Conservation (phyloP, 768 basidiomycete genomes). For the Phaeotremella fagi region DNA sequence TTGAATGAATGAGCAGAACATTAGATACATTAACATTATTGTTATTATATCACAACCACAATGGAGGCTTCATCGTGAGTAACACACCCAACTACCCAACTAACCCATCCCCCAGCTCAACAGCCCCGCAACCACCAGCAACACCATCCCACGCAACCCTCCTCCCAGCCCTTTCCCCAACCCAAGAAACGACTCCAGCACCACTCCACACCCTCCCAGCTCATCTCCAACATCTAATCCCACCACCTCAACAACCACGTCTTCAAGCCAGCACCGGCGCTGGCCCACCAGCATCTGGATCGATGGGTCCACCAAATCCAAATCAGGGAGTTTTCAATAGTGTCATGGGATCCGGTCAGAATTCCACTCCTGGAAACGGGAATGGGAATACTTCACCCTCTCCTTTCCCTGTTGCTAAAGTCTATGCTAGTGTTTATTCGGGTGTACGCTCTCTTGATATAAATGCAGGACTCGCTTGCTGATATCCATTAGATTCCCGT, state of each 20-base stretch:
- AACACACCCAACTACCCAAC: background rate
- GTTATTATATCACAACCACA: background rate
- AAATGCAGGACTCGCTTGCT: background rate
- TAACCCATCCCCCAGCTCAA: background rate
- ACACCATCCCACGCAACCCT: conserved; percentile 25
- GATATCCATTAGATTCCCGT: conserved; percentile 56
- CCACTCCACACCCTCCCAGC: conserved; percentile 22
- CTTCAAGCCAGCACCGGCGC: no score
- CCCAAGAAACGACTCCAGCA: conserved; percentile 18
- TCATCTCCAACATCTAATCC: conserved; percentile 11
- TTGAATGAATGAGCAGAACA: no score
- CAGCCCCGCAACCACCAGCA: conserved; percentile 4
- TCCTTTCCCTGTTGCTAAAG: conserved; percentile 24
- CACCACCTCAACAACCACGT: conserved; percentile 14
- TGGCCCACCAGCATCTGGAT: background rate
- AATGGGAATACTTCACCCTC: no score
- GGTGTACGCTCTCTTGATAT: conserved; percentile 37
- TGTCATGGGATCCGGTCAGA: conserved; percentile 21
- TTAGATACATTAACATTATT: no score
- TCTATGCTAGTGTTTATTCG: conserved; percentile 48
- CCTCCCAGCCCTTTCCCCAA: conserved; percentile 24
- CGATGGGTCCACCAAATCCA: background rate
- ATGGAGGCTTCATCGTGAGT: background rate
- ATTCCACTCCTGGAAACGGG: conserved; percentile 10
- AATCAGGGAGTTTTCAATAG: conserved; percentile 22